Evolutionary conservation across 345 rosid genomes (phyloP), one percentile per base, ranked within the genome.

Genomic region (Passiflora organensis): DNA sequence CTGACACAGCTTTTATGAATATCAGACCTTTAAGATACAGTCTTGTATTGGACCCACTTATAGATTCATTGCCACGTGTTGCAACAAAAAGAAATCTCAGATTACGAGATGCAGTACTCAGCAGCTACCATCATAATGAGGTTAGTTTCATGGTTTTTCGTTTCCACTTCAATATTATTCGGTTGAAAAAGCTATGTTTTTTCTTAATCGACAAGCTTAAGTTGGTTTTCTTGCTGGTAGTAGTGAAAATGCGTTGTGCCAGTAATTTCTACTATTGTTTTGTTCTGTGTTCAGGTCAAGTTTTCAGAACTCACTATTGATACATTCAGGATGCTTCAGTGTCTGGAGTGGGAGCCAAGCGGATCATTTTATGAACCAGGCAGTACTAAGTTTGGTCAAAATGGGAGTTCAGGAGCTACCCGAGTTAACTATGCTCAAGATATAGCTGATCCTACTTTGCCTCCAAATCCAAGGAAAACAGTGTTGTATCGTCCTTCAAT

Each of bases 261-360:
- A 12, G 10, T 38, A 11, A 3, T 53, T 53, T 32, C 38, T 42
- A 56, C 23, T 60, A 10, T 5, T 50, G 12, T 8, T 61, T 10
- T 32, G 44, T 67, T 24, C 54, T 24, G 58, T 67, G 44, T 61
- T 55, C 83, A 91, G 96, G 84, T 88, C 70, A 91, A 91, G 79
- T 88, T 78, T 78, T 91, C 96, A 1, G 98, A 91, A 88, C 93
- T 91, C 68, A 85, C 95, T 2, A 75, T 91, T 25, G 96, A 91
- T 73, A 70, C 93, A 18, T 91, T 85, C 63, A 84, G 98, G 86
- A 88, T 91, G 93, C 95, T 91, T 74, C 98, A 91, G 54, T 84
- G 89, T 79, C 59, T 91, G 65, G 98, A 91, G 67, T 91, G 98
- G 98, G 98, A 91, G 66, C 96, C 95, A 19, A 82, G 90, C 65